Base-by-base conservation (phyloP, 2,329 filamentous ascomycete genomes). In the Torrubiellomyces zombiae region DNA sequence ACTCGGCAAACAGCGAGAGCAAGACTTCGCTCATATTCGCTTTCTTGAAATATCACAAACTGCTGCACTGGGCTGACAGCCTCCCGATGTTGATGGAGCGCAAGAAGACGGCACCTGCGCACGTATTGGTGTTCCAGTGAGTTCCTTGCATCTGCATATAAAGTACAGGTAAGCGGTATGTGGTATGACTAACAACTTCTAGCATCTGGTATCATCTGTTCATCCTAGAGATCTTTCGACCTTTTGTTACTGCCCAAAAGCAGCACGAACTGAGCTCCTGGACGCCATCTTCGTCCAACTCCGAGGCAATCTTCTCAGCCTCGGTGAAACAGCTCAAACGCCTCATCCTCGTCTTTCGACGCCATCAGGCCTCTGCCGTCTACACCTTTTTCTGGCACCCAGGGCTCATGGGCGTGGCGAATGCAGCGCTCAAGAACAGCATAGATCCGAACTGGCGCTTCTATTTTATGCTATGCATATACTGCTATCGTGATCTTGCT, bases 351-450 rank as follows among this genome's bases (percentile, higher is more conserved):
- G 36, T 43, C 9, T 55, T 51, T 28, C 45, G 50, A 10, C 36
- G 38, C 11, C 38, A 39, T 3, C 43, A 51, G 21, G 25, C 33
- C 6, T 43, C 41, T 6, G 50, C 51, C 3, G 36, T 39, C 1
- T 51, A 47, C 26, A 47, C 48, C 2, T 43, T 56, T 6, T 36
- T 56, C 3, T 58, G 51, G 51, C 49, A 56, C 24, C 53, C 40
- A 3, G 51, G 47, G 2, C 33, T 57, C 12, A 43, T 50, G 3
- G 55, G 55, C 18, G 38, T 56, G 1, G 38, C 45, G 5, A 56
- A 56, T 17, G 50, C 47, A 4, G 41, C 55, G 9, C 32, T 55
- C 0, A 35, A 38, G 10, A 34, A 41, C 8, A 39, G 34, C 1
- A 28, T 37, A 3, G 40, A 52, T 8, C 32, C 40, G 0, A 31